phyloP scores from a whole-genome alignment of 2,329 filamentous ascomycete genomes.

The Ophiostoma populinum region DNA sequence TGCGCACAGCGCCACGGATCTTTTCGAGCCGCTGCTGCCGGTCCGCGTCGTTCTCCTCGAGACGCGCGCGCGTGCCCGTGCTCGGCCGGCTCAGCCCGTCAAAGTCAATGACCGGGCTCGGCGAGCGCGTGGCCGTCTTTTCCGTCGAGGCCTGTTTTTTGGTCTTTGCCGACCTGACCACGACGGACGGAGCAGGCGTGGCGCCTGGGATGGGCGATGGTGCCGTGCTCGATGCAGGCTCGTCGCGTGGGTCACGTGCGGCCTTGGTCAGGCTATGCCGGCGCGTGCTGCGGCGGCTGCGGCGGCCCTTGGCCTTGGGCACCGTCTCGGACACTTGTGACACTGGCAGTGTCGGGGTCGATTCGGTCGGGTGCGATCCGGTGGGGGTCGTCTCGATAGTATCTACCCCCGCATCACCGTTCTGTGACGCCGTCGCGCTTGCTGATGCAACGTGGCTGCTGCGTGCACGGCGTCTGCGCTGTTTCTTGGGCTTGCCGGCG shows the following conservation, averaged over 20 bases:
- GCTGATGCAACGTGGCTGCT: background rate
- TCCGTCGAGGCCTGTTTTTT: too few species aligned
- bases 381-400: too few species aligned
- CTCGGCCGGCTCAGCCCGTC: constrained; percentile 14
- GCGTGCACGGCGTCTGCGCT: background rate
- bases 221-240: constrained; percentile 17
- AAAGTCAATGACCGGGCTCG: constrained; percentile 7
- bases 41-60: constrained; percentile 37
- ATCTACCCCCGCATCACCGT: too few species aligned
- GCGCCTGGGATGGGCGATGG: background rate
- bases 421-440: too few species aligned
- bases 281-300: constrained; percentile 1
- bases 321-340: background rate
- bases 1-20: constrained; percentile 44
- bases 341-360: background rate
- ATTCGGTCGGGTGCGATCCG: too few species aligned
- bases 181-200: too few species aligned
- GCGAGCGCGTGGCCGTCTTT: background rate
- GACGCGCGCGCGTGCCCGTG: constrained; percentile 44
- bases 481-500: background rate
- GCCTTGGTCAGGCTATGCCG: constrained; percentile 36
- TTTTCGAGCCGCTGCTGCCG: constrained; percentile 34
- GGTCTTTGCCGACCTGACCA: background rate
- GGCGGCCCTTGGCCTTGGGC: background rate
- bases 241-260: constrained; percentile 42